Conservation (phyloP, 2,329 filamentous ascomycete genomes). For the Trichophyton rubrum region DNA sequence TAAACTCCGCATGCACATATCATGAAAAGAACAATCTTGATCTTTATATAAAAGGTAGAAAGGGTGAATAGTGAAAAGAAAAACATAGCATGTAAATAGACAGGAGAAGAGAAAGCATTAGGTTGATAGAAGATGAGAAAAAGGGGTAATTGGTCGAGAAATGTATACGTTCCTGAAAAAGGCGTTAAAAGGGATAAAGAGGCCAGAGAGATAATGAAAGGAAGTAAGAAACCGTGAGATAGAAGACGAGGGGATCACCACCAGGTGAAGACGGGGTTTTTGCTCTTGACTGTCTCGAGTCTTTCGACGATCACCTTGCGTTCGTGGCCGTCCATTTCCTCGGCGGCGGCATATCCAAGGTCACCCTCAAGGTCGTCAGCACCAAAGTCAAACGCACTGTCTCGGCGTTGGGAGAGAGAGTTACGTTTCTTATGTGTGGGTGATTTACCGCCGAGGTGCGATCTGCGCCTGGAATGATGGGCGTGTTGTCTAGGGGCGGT, state of each 20-base stretch:
- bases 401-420: conserved; percentile 31
- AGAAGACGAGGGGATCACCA: conserved; percentile 45
- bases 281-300: conserved; percentile 86
- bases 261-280: conserved; percentile 95
- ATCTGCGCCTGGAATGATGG: conserved; percentile 17
- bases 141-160: neutral
- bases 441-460: conserved; percentile 11
- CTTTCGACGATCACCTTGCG: conserved; percentile 95
- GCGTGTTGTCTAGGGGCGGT: conserved; percentile 24
- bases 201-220: neutral
- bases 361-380: conserved; percentile 80
- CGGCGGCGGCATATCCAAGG: conserved; percentile 83
- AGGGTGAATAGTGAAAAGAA: conserved; percentile 1
- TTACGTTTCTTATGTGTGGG: conserved; percentile 19
- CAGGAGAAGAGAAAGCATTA: neutral
- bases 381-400: conserved; percentile 40
- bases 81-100: neutral
- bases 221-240: neutral
- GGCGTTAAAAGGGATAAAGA: neutral
- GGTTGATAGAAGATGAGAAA: neutral
- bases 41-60: conserved; percentile 11
- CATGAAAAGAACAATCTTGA: conserved; percentile 1
- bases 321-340: conserved; percentile 81
- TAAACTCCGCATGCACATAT: conserved; percentile 5
- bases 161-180: neutral